phyloP scores from a whole-genome alignment of 306 rosid species.

The Corylus heterophylla region DNA sequence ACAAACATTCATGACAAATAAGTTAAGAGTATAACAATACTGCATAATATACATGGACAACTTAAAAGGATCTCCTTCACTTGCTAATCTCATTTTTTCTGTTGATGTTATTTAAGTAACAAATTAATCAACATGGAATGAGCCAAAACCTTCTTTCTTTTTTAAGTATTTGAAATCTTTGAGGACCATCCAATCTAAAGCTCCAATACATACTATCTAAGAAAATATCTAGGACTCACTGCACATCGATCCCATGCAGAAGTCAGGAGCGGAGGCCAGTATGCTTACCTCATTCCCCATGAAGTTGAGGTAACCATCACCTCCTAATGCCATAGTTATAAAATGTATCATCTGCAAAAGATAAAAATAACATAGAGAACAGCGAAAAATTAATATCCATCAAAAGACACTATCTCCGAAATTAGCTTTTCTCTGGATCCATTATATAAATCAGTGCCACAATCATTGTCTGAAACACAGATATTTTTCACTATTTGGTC shows the following conservation, averaged over 20 bases:
- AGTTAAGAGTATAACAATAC: constrained; percentile 16
- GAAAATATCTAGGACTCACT: constrained; percentile 16
- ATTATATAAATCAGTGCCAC: constrained; percentile 10
- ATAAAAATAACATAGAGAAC: constrained; percentile 29
- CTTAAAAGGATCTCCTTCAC: constrained; percentile 3
- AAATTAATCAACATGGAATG: not conserved
- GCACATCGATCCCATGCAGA: constrained; percentile 13
- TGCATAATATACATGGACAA: constrained; percentile 18
- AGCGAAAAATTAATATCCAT: constrained; percentile 13
- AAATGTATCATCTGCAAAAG: constrained; percentile 89
- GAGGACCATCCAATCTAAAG: not conserved
- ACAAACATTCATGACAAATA: constrained; percentile 16
- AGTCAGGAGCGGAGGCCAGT: constrained; percentile 29
- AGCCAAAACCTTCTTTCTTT: not conserved
- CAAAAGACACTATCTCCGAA: not conserved
- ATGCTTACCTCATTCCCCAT: constrained; percentile 95
- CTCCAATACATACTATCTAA: not conserved
- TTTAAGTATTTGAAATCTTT: not conserved
- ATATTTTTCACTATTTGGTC: not conserved
- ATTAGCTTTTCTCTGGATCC: constrained; percentile 20
- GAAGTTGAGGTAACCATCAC: constrained; percentile 96
- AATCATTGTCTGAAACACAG: not conserved
- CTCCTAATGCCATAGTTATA: constrained; percentile 92
- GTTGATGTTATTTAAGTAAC: not conserved
- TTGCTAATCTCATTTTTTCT: not conserved